Base-by-base conservation (phyloP, 2,329 filamentous ascomycete genomes). In the Exophiala oligosperma region DNA sequence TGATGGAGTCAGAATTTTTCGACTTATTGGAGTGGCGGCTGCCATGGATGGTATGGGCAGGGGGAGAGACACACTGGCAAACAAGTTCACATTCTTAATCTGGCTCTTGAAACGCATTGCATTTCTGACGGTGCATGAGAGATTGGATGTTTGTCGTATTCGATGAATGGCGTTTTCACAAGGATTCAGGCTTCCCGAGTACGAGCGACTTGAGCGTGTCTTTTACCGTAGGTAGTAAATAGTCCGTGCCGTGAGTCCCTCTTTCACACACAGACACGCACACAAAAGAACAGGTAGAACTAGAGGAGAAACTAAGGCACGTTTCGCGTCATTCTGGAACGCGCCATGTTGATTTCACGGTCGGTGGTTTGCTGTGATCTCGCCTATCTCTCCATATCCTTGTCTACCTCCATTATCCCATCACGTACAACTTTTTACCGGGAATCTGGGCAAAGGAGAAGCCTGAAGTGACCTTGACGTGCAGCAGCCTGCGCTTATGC, bases 31-130 rank as follows among this genome's bases (percentile, higher is more conserved):
- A 35, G 32, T 11, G 32, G 32, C 32, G 32, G 32, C 17, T 17
- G 17, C 17, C 24, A 52, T 29, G 44, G 26, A 0, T 60, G 49
- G 70, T 57, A 49, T 64, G 64, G 21, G 52, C 24, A 23, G 53
- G 35, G 38, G 7, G 40, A 40, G 63, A 28, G 61, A 67, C 77
- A 64, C 77, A 79, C 79, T 84, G 52, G 79, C 78, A 63, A 84
- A 81, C 7, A 78, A 80, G 52, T 66, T 74, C 52, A 81, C 75
- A 62, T 81, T 81, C 58, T 77, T 76, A 56, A 82, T 79, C 46
- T 78, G 75, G 52, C 78, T 78, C 63, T 79, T 78, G 73, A 83
- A 83, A 57, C 80, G 77, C 80, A 83, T 83, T 55, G 46, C 46
- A 48, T 48, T 26, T 29, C 28, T 17, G n/a, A 7, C 40, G 40